These are phyloP conservation scores for Diaporthe vaccinii DNA, from an alignment of 2,329 filamentous ascomycete genomes.

Conservation along the genomic window DNA sequence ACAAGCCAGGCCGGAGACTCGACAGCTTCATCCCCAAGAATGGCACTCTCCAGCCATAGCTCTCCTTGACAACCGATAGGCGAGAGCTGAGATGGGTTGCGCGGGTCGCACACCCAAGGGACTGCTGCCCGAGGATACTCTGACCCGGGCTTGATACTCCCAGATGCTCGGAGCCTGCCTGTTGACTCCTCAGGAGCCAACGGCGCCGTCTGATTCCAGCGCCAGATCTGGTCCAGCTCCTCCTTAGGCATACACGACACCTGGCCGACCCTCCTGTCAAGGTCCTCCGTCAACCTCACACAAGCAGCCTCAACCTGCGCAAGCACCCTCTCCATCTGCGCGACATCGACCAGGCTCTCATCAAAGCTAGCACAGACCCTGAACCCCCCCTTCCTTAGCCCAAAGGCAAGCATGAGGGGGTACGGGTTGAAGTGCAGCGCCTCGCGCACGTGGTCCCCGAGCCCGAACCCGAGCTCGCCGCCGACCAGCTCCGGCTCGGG, in stretches of 20 bases:
- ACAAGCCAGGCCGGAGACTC: slow-evolving; percentile 51
- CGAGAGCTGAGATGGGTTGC: slow-evolving; percentile 52
- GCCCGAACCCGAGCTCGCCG: slow-evolving; percentile 42
- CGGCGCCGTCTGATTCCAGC: slow-evolving; percentile 55
- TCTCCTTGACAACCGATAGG: slow-evolving; percentile 56
- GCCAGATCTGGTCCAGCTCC: slow-evolving; percentile 58
- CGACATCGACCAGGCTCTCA: slow-evolving; percentile 49
- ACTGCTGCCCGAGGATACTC: slow-evolving; percentile 52
- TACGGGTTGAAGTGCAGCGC: slow-evolving; percentile 60
- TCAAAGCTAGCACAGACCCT: slow-evolving; percentile 60
- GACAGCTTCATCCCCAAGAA: slow-evolving; percentile 47
- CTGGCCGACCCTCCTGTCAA: slow-evolving; percentile 47
- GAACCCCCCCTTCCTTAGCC: slow-evolving; percentile 57
- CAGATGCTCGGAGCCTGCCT: slow-evolving; percentile 41
- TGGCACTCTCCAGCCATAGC: slow-evolving; percentile 56
- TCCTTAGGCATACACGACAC: slow-evolving; percentile 53
- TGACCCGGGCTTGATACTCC: slow-evolving; percentile 44
- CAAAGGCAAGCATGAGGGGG: slow-evolving; percentile 62
- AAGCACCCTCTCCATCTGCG: slow-evolving; percentile 55
- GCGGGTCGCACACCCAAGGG: slow-evolving; percentile 50
- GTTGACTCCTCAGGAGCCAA: slow-evolving; percentile 50
- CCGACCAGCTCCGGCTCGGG: slow-evolving; percentile 45
- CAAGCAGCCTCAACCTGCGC: slow-evolving; percentile 51
- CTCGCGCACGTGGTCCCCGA: slow-evolving; percentile 40
- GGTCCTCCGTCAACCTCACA: slow-evolving; percentile 43